These are phyloP conservation scores for Ceriops decandra DNA, from an alignment of 345 rosid species.

Conservation along the genomic window DNA sequence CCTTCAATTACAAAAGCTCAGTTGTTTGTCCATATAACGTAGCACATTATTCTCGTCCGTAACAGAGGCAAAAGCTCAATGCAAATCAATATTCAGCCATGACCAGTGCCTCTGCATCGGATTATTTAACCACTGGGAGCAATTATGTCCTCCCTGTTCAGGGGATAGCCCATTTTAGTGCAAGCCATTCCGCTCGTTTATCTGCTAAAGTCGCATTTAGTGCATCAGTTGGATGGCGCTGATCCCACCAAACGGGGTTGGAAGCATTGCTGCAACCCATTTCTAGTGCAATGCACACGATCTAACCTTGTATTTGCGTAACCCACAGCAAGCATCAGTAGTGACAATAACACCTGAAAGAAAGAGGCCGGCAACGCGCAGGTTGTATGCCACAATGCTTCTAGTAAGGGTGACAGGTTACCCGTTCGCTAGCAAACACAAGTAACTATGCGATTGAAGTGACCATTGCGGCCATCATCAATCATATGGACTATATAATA, in stretches of 20 bases:
- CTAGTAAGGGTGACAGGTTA: too few species aligned
- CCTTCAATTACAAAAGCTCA: conserved; percentile 5
- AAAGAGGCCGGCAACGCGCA: neutral
- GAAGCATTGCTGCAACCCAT: conserved; percentile 78
- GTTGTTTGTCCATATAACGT: neutral
- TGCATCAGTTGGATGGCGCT: conserved; percentile 83
- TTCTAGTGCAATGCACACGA: conserved; percentile 67
- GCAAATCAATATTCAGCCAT: neutral
- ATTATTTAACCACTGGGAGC: conserved; percentile 6
- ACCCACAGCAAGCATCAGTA: conserved; percentile 79
- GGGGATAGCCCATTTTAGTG: conserved; percentile 84
- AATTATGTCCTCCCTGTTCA: conserved; percentile 56
- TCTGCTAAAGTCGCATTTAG: conserved; percentile 82
- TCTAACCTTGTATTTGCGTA: conserved; percentile 85
- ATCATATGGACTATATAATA: too few species aligned
- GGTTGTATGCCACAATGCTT: too few species aligned
- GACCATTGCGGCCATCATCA: too few species aligned
- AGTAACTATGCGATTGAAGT: too few species aligned
- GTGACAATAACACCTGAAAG: conserved; percentile 67
- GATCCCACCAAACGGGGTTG: conserved; percentile 85
- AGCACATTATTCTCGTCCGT: neutral
- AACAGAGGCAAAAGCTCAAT: neutral
- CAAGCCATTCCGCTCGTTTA: conserved; percentile 78
- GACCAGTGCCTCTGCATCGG: neutral
- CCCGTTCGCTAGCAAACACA: too few species aligned